Evolutionary conservation across 768 basidiomycete genomes (phyloP).

Genomic region (Hericium coralloides): DNA sequence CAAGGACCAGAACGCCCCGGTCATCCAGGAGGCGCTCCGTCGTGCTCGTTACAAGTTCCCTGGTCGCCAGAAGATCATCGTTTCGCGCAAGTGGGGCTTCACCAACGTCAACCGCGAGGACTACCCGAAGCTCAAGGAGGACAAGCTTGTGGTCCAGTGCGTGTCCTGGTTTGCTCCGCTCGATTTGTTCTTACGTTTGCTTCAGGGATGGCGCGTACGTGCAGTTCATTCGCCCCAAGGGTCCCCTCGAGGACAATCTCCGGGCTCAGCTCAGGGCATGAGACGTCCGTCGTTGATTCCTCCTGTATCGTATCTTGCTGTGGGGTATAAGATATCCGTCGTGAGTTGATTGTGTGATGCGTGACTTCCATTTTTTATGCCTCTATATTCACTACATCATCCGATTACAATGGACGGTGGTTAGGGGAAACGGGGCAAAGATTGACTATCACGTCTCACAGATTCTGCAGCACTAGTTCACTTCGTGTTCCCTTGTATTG

Average conservation of each 20-base stretch:
- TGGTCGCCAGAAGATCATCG: constrained; percentile 95
- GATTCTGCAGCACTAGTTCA: no score
- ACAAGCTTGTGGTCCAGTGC: constrained; percentile 82
- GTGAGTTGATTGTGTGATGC: neutral
- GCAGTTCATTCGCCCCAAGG: constrained; percentile 86
- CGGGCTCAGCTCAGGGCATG: constrained; percentile 74
- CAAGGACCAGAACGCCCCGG: constrained; percentile 79
- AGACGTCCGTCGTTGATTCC: constrained; percentile 6
- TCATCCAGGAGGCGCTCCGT: constrained; percentile 94
- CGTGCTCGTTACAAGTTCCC: constrained; percentile 99
- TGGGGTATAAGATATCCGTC: neutral
- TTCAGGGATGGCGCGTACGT: constrained; percentile 90
- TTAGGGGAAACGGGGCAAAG: constrained; percentile 82
- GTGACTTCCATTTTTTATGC: constrained; percentile 6
- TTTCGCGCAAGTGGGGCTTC: constrained; percentile 99
- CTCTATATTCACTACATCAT: constrained; percentile 68
- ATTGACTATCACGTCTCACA: constrained; percentile 27
- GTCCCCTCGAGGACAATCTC: constrained; percentile 78
- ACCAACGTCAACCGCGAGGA: constrained; percentile 89
- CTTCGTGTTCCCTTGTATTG: no score
- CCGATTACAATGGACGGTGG: constrained; percentile 46
- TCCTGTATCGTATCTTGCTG: neutral
- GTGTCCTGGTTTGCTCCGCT: constrained; percentile 24
- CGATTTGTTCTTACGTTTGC: constrained; percentile 5
- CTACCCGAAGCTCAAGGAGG: constrained; percentile 81